These are phyloP conservation scores for Schwanniomyces occidentalis DNA, from an alignment of 805 yeast species.

Conservation along the genomic window DNA sequence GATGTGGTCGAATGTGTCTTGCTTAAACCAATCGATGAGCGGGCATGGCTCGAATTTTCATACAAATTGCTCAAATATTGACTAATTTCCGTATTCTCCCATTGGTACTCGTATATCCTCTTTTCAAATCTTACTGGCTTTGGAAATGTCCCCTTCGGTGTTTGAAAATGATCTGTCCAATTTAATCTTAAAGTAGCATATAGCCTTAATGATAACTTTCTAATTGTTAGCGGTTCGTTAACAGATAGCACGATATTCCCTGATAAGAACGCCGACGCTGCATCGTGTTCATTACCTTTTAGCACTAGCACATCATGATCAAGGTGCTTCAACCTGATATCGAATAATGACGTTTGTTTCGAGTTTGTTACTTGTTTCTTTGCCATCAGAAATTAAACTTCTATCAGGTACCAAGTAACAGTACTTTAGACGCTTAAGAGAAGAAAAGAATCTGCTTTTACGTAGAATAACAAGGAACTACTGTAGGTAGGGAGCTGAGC, in stretches of 20 bases:
- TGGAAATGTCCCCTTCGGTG: slow-evolving; percentile 45
- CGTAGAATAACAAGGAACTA: no score
- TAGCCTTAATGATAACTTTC: slow-evolving; percentile 61
- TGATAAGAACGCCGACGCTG: slow-evolving; percentile 69
- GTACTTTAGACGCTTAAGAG: no score
- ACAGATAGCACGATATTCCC: slow-evolving; percentile 80
- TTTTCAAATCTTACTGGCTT: slow-evolving; percentile 57
- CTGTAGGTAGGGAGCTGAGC: no score
- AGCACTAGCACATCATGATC: slow-evolving; percentile 80
- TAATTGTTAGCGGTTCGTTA: slow-evolving; percentile 71
- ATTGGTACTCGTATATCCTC: slow-evolving; percentile 69
- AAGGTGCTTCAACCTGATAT: slow-evolving; percentile 59
- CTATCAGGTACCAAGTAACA: no score
- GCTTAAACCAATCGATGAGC: slow-evolving; percentile 33
- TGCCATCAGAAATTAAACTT: slow-evolving; percentile 1
- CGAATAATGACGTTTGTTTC: slow-evolving; percentile 37
- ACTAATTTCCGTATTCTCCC: slow-evolving; percentile 69
- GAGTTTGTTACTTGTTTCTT: slow-evolving; percentile 9
- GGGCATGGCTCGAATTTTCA: slow-evolving; percentile 17
- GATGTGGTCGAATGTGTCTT: slow-evolving; percentile 44
- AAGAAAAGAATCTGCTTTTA: no score
- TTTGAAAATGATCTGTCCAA: slow-evolving; percentile 57
- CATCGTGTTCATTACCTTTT: slow-evolving; percentile 76
- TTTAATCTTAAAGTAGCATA: slow-evolving; percentile 66
- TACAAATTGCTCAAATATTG: slow-evolving; percentile 35